A percentile compares a stretch with the other conserved stretches of the same genome.
These are phyloP conservation scores for Simplicillium aogashimaense DNA, from an alignment of 2,329 filamentous ascomycete species.

Conservation along the genomic window DNA sequence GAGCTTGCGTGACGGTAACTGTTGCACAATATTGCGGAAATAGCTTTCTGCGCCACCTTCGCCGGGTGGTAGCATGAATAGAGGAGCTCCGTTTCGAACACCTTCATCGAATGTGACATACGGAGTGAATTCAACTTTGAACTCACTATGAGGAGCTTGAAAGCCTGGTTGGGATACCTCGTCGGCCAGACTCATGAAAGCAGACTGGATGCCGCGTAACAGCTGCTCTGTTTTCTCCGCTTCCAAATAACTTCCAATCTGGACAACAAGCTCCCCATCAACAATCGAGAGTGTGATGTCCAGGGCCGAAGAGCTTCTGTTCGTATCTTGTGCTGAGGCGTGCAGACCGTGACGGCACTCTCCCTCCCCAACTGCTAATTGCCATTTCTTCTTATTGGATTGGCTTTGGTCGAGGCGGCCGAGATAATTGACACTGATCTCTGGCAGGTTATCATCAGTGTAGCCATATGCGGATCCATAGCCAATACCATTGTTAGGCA, in stretches of 20 bases:
- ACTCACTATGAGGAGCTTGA: neutral
- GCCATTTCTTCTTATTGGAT: neutral
- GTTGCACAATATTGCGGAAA: conserved; percentile 1
- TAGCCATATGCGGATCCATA: conserved; percentile 2
- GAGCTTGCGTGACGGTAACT: neutral
- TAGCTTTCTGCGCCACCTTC: conserved; percentile 4
- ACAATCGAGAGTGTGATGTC: too few species aligned
- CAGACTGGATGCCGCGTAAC: neutral
- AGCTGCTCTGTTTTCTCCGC: neutral
- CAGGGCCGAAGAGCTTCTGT: too few species aligned
- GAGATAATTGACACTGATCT: conserved; percentile 1
- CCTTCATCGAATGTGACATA: conserved; percentile 1
- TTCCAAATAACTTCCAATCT: too few species aligned
- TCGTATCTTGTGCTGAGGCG: too few species aligned
- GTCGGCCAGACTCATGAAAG: too few species aligned
- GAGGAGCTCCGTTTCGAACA: neutral
- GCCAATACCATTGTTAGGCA: conserved; percentile 4
- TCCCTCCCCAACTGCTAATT: too few species aligned
- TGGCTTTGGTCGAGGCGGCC: neutral
- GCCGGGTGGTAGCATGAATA: conserved; percentile 2
- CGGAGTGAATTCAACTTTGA: neutral
- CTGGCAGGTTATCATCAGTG: neutral
- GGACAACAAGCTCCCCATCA: neutral
- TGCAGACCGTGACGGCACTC: too few species aligned
- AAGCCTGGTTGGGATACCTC: neutral